A percentile compares a stretch with the other conserved stretches of the same genome.
Conservation (phyloP, 2,329 filamentous ascomycete genomes). For the Pseudocercospora crystallina region DNA sequence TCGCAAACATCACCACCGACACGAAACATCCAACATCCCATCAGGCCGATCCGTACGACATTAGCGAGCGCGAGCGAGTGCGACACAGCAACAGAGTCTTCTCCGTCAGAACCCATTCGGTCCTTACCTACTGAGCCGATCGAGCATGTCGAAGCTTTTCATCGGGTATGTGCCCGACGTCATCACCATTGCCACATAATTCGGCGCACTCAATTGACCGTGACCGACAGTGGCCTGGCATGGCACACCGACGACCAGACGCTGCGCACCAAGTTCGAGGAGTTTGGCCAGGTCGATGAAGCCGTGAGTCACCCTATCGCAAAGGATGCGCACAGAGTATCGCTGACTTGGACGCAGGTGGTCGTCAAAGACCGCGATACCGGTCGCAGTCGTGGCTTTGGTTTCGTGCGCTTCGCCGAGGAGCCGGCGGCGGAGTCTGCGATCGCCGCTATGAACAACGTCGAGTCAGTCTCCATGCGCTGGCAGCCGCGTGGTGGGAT, state of each 20-base stretch:
- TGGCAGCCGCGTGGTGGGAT: no score
- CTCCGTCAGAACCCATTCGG: slow-evolving; percentile 25
- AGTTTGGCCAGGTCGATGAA: slow-evolving; percentile 89
- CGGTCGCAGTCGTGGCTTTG: slow-evolving; percentile 93
- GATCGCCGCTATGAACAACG: slow-evolving; percentile 78
- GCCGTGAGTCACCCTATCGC: slow-evolving; percentile 68
- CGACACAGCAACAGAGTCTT: slow-evolving; percentile 5
- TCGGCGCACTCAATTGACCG: slow-evolving; percentile 10
- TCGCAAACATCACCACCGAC: slow-evolving; percentile 13
- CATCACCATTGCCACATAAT: background rate
- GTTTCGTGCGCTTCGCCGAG: slow-evolving; percentile 85
- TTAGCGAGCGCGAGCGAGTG: slow-evolving; percentile 9
- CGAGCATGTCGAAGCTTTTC: slow-evolving; percentile 85
- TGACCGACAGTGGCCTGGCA: slow-evolving; percentile 74
- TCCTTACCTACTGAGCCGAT: slow-evolving; percentile 32
- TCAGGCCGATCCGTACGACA: slow-evolving; percentile 8
- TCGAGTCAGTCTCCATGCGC: slow-evolving; percentile 65
- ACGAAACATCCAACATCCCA: slow-evolving; percentile 12
- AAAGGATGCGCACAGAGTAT: background rate
- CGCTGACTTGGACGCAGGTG: slow-evolving; percentile 57
- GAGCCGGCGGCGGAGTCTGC: slow-evolving; percentile 75
- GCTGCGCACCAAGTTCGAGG: slow-evolving; percentile 85
- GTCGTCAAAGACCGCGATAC: slow-evolving; percentile 98
- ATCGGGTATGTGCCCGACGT: slow-evolving; percentile 68
- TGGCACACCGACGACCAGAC: slow-evolving; percentile 95